phyloP scores from a whole-genome alignment of 306 rosid genomes.

The Citrullus amarus region DNA sequence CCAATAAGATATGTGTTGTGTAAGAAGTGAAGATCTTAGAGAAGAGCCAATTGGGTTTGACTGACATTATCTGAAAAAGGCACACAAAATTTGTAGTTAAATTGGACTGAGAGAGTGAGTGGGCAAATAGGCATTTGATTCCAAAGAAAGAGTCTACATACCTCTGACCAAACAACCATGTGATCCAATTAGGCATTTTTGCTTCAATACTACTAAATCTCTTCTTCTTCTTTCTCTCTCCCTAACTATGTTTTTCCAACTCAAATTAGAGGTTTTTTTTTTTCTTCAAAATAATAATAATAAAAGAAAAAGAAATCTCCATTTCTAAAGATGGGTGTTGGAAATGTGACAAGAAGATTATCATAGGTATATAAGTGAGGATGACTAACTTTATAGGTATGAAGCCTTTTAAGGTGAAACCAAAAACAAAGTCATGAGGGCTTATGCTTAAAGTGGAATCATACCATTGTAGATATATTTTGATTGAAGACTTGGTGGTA shows the following conservation, averaged over 20 bases:
- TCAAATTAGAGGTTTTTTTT: neutral
- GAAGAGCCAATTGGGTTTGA: conserved; percentile 31
- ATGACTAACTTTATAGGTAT: too few relatives aligned
- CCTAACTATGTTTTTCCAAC: neutral
- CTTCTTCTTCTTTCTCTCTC: neutral
- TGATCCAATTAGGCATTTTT: conserved; percentile 28
- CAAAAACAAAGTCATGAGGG: too few relatives aligned
- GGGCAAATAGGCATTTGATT: conserved; percentile 14
- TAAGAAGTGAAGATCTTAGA: conserved; percentile 13
- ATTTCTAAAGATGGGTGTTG: too few relatives aligned
- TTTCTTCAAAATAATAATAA: too few relatives aligned
- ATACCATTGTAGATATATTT: too few relatives aligned
- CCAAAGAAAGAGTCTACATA: conserved; percentile 13
- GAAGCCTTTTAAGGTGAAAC: too few relatives aligned
- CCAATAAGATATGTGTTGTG: conserved; percentile 18
- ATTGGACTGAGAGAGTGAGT: neutral
- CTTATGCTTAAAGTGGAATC: too few relatives aligned
- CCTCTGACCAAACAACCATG: conserved; percentile 33
- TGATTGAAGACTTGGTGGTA: too few relatives aligned
- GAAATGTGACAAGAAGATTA: too few relatives aligned
- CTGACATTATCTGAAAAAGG: neutral
- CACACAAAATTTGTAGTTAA: neutral
- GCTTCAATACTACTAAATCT: neutral
- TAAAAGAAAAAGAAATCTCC: too few relatives aligned
- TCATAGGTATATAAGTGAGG: too few relatives aligned